Conservation (phyloP, 192 early-diverging fungal genomes). For the Podila clonocystis region DNA sequence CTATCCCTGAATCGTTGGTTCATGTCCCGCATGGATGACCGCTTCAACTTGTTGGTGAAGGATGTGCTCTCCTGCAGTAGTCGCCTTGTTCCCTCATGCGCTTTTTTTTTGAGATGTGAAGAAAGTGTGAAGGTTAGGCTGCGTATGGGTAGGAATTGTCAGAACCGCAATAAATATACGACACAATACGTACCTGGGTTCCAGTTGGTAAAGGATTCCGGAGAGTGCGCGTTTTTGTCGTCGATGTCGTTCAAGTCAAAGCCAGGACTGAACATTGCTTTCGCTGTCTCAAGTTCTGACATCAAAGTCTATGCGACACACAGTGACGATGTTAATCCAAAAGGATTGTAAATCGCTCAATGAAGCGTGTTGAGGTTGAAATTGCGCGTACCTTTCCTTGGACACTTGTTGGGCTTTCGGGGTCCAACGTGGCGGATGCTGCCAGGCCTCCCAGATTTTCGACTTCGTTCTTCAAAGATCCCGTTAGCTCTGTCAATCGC, state of each 20-base stretch:
- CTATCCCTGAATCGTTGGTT: constrained; percentile 32
- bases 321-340: neutral
- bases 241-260: constrained; percentile 6
- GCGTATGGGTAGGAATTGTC: neutral
- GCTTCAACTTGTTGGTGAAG: constrained; percentile 26
- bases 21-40: constrained; percentile 31
- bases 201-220: constrained; percentile 10
- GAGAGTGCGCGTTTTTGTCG: neutral
- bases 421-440: neutral
- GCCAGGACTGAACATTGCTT: constrained; percentile 25
- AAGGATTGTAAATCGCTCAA: neutral
- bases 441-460: constrained; percentile 13
- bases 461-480: constrained; percentile 23
- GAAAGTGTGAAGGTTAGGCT: neutral
- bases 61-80: constrained; percentile 36
- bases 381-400: constrained; percentile 8
- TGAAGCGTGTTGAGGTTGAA: neutral
- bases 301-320: constrained; percentile 14
- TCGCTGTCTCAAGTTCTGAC: constrained; percentile 28
- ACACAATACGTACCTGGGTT: constrained; percentile 1
- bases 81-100: constrained; percentile 20
- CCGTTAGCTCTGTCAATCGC: constrained; percentile 27
- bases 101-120: constrained; percentile 1
- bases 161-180: neutral
- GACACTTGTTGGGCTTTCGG: neutral